These are phyloP conservation scores for Penicillium sp. DNA, from an alignment of 2,329 filamentous ascomycete species.

Conservation along the genomic window DNA sequence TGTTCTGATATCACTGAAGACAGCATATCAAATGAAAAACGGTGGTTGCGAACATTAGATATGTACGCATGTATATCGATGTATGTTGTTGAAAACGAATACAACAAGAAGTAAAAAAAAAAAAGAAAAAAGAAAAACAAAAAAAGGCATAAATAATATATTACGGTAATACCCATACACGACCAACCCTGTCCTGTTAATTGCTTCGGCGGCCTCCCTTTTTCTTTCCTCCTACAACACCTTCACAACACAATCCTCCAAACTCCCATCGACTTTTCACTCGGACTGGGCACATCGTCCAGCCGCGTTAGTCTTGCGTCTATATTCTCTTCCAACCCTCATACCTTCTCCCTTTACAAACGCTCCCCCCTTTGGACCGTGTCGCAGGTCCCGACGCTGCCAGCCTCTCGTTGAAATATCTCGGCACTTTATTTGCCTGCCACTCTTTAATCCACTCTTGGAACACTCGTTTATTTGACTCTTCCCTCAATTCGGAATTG, in stretches of 20 bases:
- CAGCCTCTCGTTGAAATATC: constrained; percentile 35
- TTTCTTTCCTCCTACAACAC: constrained; percentile 15
- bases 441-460: constrained; percentile 19
- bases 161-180: constrained; percentile 13
- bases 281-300: constrained; percentile 25
- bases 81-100: too few species aligned
- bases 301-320: constrained; percentile 23
- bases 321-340: neutral
- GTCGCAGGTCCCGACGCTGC: constrained; percentile 36
- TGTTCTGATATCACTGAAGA: neutral
- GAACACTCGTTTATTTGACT: constrained; percentile 13
- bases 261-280: constrained; percentile 13
- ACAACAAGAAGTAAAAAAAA: neutral
- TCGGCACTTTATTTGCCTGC: constrained; percentile 25
- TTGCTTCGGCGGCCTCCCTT: constrained; percentile 15
- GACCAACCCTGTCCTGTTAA: constrained; percentile 7
- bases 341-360: constrained; percentile 3
- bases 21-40: neutral
- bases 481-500: constrained; percentile 1
- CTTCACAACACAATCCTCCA: constrained; percentile 10
- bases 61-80: neutral
- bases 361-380: constrained; percentile 20
- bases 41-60: neutral
- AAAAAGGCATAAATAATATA: neutral
- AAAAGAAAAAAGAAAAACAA: neutral